Conservation (phyloP, 345 rosid genomes). For the Gossypium mustelinum region DNA sequence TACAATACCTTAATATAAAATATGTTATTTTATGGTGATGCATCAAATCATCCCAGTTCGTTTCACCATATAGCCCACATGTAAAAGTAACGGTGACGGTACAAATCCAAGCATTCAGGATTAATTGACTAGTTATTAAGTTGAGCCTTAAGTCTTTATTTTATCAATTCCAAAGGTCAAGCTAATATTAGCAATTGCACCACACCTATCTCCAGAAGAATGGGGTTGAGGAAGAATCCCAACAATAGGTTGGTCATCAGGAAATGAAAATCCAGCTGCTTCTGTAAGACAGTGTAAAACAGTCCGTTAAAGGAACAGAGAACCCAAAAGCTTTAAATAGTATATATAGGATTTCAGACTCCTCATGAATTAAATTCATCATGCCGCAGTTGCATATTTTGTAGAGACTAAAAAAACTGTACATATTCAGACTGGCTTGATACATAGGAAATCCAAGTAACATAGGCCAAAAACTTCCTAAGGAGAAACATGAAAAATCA, state of each 20-base stretch:
- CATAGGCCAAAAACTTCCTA: not conserved
- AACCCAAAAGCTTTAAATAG: not conserved
- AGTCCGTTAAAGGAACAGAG: slow-evolving; percentile 14
- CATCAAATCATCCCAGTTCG: not conserved
- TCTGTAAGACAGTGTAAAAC: slow-evolving; percentile 38
- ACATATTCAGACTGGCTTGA: not conserved
- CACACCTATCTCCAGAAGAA: slow-evolving; percentile 56
- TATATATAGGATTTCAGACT: not conserved
- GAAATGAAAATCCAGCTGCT: slow-evolving; percentile 37
- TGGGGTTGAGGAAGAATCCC: slow-evolving; percentile 64
- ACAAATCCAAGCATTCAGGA: not conserved
- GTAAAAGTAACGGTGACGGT: not conserved
- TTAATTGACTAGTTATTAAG: slow-evolving; percentile 1
- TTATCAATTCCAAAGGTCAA: not conserved
- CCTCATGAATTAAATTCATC: not conserved
- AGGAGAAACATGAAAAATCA: not conserved
- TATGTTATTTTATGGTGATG: not conserved
- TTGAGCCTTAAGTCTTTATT: slow-evolving; percentile 7
- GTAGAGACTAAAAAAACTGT: not conserved
- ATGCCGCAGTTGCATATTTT: not conserved
- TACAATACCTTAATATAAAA: not conserved
- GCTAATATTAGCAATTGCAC: slow-evolving; percentile 14
- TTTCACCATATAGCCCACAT: not conserved
- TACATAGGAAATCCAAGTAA: not conserved
- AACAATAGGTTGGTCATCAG: slow-evolving; percentile 43